Conservation (phyloP, 1,284 basidiomycete genomes). For the Heterobasidion parviporum region DNA sequence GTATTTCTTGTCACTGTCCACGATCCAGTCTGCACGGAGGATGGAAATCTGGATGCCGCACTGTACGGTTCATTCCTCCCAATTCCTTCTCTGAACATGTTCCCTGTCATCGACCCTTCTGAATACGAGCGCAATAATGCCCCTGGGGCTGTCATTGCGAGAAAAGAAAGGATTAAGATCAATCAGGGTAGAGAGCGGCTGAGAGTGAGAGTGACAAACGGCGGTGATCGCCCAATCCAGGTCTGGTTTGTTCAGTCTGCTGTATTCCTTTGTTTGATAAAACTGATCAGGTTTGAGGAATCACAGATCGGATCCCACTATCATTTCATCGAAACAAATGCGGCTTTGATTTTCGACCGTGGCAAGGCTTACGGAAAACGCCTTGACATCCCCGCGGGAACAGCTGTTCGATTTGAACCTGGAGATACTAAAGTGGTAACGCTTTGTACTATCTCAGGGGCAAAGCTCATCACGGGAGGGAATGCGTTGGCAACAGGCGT, state of each 20-base stretch:
- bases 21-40: conserved; percentile 83
- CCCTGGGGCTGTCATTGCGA: conserved; percentile 71
- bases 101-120: conserved; percentile 45
- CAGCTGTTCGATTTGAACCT: conserved; percentile 95
- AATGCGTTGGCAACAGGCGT: conserved; percentile 66
- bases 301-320: conserved; percentile 85
- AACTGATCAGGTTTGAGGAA: not conserved
- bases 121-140: conserved; percentile 46
- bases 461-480: conserved; percentile 70
- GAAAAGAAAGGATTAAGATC: conserved; percentile 63
- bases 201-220: conserved; percentile 79
- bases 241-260: conserved; percentile 27
- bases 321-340: conserved; percentile 89
- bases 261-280: too few species aligned
- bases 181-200: conserved; percentile 70
- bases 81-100: conserved; percentile 57
- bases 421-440: conserved; percentile 83
- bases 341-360: conserved; percentile 79
- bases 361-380: conserved; percentile 73
- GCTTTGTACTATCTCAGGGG: conserved; percentile 76
- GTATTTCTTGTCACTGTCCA: conserved; percentile 95
- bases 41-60: conserved; percentile 73
- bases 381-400: conserved; percentile 90
- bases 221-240: conserved; percentile 92
- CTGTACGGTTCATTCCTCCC: conserved; percentile 93